Evolutionary conservation across 2,329 filamentous ascomycete species (phyloP), one percentile per base, ranked within the genome.

Genomic region (Chaetomiaceae sp.): DNA sequence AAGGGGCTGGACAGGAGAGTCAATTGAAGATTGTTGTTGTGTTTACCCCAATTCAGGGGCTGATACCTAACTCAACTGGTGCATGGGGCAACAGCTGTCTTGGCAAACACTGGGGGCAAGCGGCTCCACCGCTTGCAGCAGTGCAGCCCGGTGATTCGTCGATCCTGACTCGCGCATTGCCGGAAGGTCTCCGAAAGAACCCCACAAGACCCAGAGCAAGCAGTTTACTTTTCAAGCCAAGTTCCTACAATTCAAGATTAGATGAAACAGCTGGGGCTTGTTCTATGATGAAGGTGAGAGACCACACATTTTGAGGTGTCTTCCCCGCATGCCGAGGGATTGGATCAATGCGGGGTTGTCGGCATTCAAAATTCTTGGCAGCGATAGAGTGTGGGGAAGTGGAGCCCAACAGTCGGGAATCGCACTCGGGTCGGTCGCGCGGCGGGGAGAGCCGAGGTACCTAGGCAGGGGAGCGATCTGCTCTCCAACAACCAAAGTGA

Each of bases 321-420:
- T n/a, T n/a, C n/a, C n/a, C n/a, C n/a, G n/a, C n/a, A n/a, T n/a
- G n/a, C n/a, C n/a, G 51, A 51, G 53, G 47, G 29, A 36, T 55
- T 55, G 53, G 53, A 17, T 37, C 45, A 52, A 3, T 51, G 52
- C 52, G 52, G 52, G 52, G 52, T 50, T n/a, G n/a, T n/a, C n/a
- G n/a, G n/a, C n/a, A 31, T 11, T 6, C 27, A 31, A 9, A 31
- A 12, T 31, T 31, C 27, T 31, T 6, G 27, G 27, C 9, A 31
- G 9, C 9, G 27, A 31, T 31, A 27, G 25, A 38, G 23, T 20
- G 15, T 48, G 37, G 48, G 47, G 48, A 38, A 51, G 48, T 45
- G 48, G 39, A 31, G 17, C 20, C 7, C 19, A n/a, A n/a, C n/a
- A 20, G 19, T 9, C 25, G 9, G 25, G 25, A 9, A 9, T 31